Base-by-base conservation (phyloP, 2,329 filamentous ascomycete genomes). In the Cadophora sp. region DNA sequence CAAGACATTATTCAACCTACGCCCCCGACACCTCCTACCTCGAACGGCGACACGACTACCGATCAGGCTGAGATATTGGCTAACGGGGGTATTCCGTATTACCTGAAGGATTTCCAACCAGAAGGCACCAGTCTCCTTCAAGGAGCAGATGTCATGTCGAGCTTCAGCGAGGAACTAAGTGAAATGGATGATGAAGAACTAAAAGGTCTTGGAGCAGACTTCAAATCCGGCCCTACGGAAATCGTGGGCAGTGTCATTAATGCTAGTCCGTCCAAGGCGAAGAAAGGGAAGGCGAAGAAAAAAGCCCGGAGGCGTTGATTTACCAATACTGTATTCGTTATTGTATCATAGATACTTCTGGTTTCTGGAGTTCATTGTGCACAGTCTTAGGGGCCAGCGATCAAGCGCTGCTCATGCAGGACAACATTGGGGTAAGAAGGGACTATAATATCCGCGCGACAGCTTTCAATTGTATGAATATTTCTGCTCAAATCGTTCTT, bases 171-270 rank as follows among this genome's bases (percentile, higher is more conserved):
- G 79, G 92, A 95, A 73, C 84, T 97, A 26, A 97, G 92, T 66
- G 95, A 97, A 77, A 89, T 97, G 77, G 94, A 97, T 74, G 94
- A 97, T 72, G 94, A 97, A 62, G 93, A 95, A 80, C 83, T 97
- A 67, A 90, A 92, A 75, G 92, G 91, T 40, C 82, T 93, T 16
- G 72, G 72, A 50, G 81, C 82, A 16, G 80, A 80, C 29, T 63
- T 72, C 26, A 68, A 71, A 51, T 67, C 62, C 24, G 72, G 67
- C 9, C 65, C 58, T 46, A 66, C 22, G 26, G 69, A 72, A 27
- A 60, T 51, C 27, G 56, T 67, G 22, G 60, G 46, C 24, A 63
- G 58, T 46, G 62, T 68, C 14, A 53, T 69, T 26, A 62, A 58
- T 24, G 67, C 67, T 22, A 68, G 22, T 61, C 62, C 69, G 31